phyloP scores from a whole-genome alignment of 768 basidiomycete species.

The Termitomyces sp. region DNA sequence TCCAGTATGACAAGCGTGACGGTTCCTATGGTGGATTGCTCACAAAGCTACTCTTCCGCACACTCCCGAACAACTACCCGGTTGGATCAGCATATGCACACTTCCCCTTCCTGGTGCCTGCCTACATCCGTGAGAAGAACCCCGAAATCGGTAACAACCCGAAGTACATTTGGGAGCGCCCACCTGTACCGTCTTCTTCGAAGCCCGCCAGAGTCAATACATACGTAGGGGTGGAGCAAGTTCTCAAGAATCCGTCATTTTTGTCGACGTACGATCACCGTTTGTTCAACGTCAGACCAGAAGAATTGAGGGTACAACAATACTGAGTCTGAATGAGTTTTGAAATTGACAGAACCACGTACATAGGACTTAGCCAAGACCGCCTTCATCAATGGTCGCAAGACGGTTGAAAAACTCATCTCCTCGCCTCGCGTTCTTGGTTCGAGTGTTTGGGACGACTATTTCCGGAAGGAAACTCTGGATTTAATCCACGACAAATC shows the following conservation, averaged over 20 bases:
- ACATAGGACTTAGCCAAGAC: background rate
- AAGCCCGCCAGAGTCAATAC: conserved; percentile 22
- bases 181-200: conserved; percentile 20
- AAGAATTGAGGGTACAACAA: conserved; percentile 15
- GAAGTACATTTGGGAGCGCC: conserved; percentile 58
- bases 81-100: conserved; percentile 62
- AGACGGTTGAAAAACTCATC: conserved; percentile 11
- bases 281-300: conserved; percentile 22
- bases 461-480: conserved; percentile 27
- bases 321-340: background rate
- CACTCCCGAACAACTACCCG: conserved; percentile 65
- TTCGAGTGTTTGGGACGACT: conserved; percentile 14
- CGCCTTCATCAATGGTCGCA: conserved; percentile 1
- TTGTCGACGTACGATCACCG: conserved; percentile 27
- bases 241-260: conserved; percentile 27
- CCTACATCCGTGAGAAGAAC: conserved; percentile 32
- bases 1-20: conserved; percentile 54
- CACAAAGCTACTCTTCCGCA: conserved; percentile 65
- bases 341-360: background rate
- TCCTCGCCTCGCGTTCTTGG: background rate
- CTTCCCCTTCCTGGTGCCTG: conserved; percentile 76
- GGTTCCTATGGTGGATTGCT: conserved; percentile 76
- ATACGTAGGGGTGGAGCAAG: conserved; percentile 26
- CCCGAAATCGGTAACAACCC: conserved; percentile 21
- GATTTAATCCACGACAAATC: conserved; percentile 30